These are phyloP conservation scores for Sphaceloma murrayae DNA, from an alignment of 2,329 filamentous ascomycete genomes.

Conservation along the genomic window DNA sequence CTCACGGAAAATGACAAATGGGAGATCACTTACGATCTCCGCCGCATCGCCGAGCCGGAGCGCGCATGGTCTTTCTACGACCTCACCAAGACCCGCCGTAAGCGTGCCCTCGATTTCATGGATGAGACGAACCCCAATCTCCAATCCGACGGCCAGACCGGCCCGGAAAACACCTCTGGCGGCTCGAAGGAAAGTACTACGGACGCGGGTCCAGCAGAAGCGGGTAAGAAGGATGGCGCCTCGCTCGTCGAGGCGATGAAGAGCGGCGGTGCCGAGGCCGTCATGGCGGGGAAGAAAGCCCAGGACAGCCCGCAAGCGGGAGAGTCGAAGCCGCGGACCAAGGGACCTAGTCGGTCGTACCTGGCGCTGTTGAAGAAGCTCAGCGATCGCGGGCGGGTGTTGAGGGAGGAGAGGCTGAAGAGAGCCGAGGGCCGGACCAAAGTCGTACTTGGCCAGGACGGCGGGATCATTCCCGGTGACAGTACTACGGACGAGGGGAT, in stretches of 20 bases:
- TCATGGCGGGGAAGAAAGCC: constrained; percentile 16
- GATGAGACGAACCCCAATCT: constrained; percentile 26
- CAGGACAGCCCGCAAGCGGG: constrained; percentile 8
- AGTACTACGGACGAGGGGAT: constrained; percentile 21
- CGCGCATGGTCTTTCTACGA: constrained; percentile 47
- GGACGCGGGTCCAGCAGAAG: background rate
- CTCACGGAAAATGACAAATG: constrained; percentile 46
- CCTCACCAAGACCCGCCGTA: constrained; percentile 48
- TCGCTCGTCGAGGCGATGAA: background rate
- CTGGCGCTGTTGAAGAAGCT: constrained; percentile 36
- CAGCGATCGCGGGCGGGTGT: constrained; percentile 48
- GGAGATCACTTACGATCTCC: constrained; percentile 68
- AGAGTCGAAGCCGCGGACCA: background rate
- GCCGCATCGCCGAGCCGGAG: constrained; percentile 44
- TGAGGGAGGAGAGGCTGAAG: constrained; percentile 47
- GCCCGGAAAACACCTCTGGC: too few relatives aligned
- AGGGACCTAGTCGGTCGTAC: constrained; percentile 34
- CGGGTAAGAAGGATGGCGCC: too few relatives aligned
- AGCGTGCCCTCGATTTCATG: constrained; percentile 35
- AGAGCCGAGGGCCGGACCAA: constrained; percentile 40
- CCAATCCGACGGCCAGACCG: background rate
- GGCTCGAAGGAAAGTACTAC: too few relatives aligned
- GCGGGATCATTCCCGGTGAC: too few relatives aligned
- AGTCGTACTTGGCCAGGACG: constrained; percentile 24
- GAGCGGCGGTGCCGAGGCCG: background rate